Evolutionary conservation across 805 yeast species (phyloP).

Genomic region (Blastobotrys muscicola): DNA sequence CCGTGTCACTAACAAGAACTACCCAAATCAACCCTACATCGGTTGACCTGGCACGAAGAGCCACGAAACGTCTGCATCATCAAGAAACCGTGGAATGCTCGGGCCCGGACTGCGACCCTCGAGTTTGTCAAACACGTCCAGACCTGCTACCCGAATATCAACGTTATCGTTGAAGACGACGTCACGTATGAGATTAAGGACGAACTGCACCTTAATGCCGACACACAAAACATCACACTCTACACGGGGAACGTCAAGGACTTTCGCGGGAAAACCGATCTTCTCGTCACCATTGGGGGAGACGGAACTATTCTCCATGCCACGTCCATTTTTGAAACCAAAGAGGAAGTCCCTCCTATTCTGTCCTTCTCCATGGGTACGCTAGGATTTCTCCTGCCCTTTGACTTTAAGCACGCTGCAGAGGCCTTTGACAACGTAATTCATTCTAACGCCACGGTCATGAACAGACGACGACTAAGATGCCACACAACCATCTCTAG

Average conservation of each 20-base stretch:
- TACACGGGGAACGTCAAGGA: conserved; percentile 52
- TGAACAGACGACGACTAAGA: conserved; percentile 70
- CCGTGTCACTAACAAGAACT: neutral
- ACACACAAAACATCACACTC: conserved; percentile 20
- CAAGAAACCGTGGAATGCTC: conserved; percentile 72
- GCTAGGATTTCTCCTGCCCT: conserved; percentile 80
- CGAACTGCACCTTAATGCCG: conserved; percentile 10
- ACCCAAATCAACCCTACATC: conserved; percentile 5
- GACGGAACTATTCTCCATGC: conserved; percentile 90
- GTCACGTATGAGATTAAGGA: conserved; percentile 56
- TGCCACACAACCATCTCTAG: conserved; percentile 38
- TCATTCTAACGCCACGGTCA: conserved; percentile 56
- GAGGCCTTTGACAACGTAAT: conserved; percentile 58
- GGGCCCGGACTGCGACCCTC: conserved; percentile 57
- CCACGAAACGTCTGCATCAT: conserved; percentile 68
- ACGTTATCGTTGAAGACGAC: conserved; percentile 67
- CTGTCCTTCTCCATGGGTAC: conserved; percentile 86
- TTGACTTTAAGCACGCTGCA: conserved; percentile 56
- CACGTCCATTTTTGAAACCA: conserved; percentile 62
- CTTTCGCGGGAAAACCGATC: conserved; percentile 59
- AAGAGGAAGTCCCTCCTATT: conserved; percentile 65
- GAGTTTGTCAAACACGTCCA: conserved; percentile 38
- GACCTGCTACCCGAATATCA: conserved; percentile 56
- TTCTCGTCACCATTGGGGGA: conserved; percentile 87
- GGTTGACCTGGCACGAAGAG: conserved; percentile 59